Percentiles rank a stretch among this genome's conserved stretches.
Evolutionary conservation across 768 basidiomycete genomes (phyloP).

Genomic region (Boletus pseudo-olivaceus): DNA sequence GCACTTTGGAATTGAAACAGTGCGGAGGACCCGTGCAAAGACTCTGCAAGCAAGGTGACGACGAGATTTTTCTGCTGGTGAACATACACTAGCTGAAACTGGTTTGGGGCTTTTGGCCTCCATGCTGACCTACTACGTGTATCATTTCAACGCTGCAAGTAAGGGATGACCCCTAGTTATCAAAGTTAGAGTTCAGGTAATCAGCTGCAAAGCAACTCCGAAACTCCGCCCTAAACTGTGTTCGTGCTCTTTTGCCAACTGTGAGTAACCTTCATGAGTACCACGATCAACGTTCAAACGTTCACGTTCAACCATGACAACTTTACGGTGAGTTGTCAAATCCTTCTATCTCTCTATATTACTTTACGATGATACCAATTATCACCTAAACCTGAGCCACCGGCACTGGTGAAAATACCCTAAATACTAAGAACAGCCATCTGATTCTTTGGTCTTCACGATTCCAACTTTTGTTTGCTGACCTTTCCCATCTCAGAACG

Average conservation of each 20-base stretch:
- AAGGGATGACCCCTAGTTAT: too few relatives aligned
- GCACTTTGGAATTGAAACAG: too few relatives aligned
- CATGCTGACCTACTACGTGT: too few relatives aligned
- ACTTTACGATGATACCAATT: slow-evolving; percentile 20
- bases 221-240: slow-evolving; percentile 1
- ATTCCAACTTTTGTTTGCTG: slow-evolving; percentile 6
- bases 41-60: too few relatives aligned
- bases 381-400: slow-evolving; percentile 28
- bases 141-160: too few relatives aligned
- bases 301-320: background rate
- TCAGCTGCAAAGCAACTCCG: background rate
- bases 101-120: too few relatives aligned
- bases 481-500: slow-evolving; percentile 9
- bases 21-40: too few relatives aligned
- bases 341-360: background rate
- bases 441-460: slow-evolving; percentile 16
- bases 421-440: slow-evolving; percentile 36
- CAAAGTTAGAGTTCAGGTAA: too few relatives aligned
- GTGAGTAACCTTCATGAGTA: too few relatives aligned
- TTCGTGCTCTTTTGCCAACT: background rate
- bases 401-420: slow-evolving; percentile 30
- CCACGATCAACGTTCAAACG: too few relatives aligned
- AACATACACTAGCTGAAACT: too few relatives aligned
- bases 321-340: slow-evolving; percentile 7
- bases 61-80: too few relatives aligned